phyloP scores from a whole-genome alignment of 1,139 yeast species.

The Hyphopichia wangnamkhiaoensis region DNA sequence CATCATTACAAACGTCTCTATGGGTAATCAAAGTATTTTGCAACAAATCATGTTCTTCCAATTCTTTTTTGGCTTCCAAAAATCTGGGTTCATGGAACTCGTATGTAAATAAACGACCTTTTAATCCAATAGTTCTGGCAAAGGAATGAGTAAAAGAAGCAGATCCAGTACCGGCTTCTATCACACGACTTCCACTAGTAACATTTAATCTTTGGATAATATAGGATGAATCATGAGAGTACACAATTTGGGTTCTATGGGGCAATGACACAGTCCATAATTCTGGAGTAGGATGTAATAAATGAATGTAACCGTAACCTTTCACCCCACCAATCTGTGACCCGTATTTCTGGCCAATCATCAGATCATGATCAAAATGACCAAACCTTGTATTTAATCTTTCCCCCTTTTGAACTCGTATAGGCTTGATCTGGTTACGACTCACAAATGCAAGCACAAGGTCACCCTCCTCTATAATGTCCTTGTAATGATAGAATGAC shows the following conservation, averaged over 20 bases:
- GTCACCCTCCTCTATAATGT: slow-evolving; percentile 76
- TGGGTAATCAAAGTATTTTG: slow-evolving; percentile 66
- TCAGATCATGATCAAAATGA: slow-evolving; percentile 73
- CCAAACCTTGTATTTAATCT: slow-evolving; percentile 85
- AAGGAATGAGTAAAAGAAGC: slow-evolving; percentile 95
- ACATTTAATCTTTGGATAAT: slow-evolving; percentile 81
- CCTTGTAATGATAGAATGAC: slow-evolving; percentile 54
- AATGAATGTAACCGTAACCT: slow-evolving; percentile 84
- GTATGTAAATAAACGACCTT: slow-evolving; percentile 74
- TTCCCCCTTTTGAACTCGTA: slow-evolving; percentile 60
- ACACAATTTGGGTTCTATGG: slow-evolving; percentile 96
- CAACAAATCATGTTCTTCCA: slow-evolving; percentile 66
- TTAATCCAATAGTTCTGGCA: slow-evolving; percentile 68
- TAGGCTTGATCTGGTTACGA: slow-evolving; percentile 76
- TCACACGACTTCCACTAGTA: slow-evolving; percentile 71
- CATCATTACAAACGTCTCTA: slow-evolving; percentile 88
- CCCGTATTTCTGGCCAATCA: slow-evolving; percentile 84
- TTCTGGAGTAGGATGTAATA: slow-evolving; percentile 91
- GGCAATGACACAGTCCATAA: slow-evolving; percentile 94
- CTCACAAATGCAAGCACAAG: slow-evolving; percentile 84
- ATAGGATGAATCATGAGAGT: slow-evolving; percentile 92
- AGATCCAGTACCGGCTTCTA: slow-evolving; percentile 98
- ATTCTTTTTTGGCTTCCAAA: slow-evolving; percentile 75
- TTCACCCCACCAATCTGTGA: slow-evolving; percentile 79
- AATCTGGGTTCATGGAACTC: slow-evolving; percentile 90